These are phyloP conservation scores for Solanum medicagineum DNA, from an alignment of 257 asterid species.

Conservation along the genomic window DNA sequence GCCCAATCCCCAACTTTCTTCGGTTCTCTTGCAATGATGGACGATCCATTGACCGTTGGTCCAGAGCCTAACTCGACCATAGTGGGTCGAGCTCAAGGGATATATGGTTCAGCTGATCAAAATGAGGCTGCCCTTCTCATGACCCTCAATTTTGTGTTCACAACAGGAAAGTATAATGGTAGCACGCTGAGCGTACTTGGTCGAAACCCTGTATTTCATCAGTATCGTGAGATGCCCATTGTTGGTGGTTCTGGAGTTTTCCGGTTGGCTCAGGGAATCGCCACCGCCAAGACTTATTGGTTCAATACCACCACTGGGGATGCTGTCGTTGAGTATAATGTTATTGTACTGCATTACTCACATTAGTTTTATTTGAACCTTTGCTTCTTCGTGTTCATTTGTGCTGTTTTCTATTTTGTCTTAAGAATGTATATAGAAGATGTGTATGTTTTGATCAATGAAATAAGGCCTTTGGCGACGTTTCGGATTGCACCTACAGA, in stretches of 20 bases:
- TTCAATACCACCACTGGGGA: not conserved
- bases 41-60: conserved; percentile 8
- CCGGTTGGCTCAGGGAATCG: conserved; percentile 31
- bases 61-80: conserved; percentile 14
- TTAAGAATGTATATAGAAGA: not conserved
- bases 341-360: conserved; percentile 6
- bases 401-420: not conserved
- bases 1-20: conserved; percentile 10
- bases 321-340: conserved; percentile 18
- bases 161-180: conserved; percentile 20
- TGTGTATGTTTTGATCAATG: not conserved
- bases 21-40: conserved; percentile 14
- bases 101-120: conserved; percentile 15
- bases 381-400: not conserved
- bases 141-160: conserved; percentile 22
- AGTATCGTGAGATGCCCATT: conserved; percentile 28
- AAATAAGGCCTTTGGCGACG: not conserved
- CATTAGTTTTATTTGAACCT: not conserved
- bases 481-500: not conserved
- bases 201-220: conserved; percentile 4
- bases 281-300: not conserved
- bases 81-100: conserved; percentile 40
- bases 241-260: conserved; percentile 39
- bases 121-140: conserved; percentile 6
- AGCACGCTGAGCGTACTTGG: conserved; percentile 29